phyloP scores from a whole-genome alignment of 1,284 basidiomycete genomes.

The Sanghuangporus weigelae region DNA sequence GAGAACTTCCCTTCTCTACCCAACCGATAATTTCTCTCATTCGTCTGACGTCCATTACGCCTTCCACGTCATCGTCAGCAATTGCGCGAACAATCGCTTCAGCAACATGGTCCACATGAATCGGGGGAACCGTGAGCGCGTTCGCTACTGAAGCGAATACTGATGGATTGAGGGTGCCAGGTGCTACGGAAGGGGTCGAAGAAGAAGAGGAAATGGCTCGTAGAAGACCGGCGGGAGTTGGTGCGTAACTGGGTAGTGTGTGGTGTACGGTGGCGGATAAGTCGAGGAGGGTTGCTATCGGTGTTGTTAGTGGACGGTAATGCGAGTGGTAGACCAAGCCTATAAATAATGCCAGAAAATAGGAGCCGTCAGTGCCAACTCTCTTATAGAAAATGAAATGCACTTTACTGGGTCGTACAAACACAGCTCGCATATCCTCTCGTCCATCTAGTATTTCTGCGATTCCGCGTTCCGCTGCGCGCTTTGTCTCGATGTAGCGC shows the following conservation, averaged over 20 bases:
- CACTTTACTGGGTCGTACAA: slow-evolving; percentile 77
- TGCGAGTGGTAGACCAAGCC: slow-evolving; percentile 97
- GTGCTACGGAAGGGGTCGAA: slow-evolving; percentile 1
- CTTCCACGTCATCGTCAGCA: slow-evolving; percentile 45
- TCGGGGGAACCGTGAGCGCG: slow-evolving; percentile 76
- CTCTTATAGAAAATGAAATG: slow-evolving; percentile 13
- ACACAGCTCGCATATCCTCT: slow-evolving; percentile 57
- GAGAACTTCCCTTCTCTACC: slow-evolving; percentile 31
- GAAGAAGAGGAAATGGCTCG: slow-evolving; percentile 30
- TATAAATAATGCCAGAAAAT: slow-evolving; percentile 29
- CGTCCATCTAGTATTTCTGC: slow-evolving; percentile 38
- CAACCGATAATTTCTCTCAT: slow-evolving; percentile 78
- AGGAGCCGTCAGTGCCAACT: slow-evolving; percentile 15
- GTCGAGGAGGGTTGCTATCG: slow-evolving; percentile 82
- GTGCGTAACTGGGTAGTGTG: slow-evolving; percentile 49
- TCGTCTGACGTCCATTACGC: slow-evolving; percentile 67
- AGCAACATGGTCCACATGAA: slow-evolving; percentile 95
- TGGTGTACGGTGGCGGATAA: slow-evolving; percentile 66
- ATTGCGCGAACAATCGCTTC: slow-evolving; percentile 71
- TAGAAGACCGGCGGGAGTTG: slow-evolving; percentile 58
- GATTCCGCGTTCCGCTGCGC: slow-evolving; percentile 80
- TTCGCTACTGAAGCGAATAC: slow-evolving; percentile 68
- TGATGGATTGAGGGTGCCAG: slow-evolving; percentile 33
- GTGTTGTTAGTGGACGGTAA: slow-evolving; percentile 80
- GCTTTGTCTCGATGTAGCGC: slow-evolving; percentile 86